phyloP scores from a whole-genome alignment of 2,329 filamentous ascomycete genomes.

The Penicillium sumatraense region DNA sequence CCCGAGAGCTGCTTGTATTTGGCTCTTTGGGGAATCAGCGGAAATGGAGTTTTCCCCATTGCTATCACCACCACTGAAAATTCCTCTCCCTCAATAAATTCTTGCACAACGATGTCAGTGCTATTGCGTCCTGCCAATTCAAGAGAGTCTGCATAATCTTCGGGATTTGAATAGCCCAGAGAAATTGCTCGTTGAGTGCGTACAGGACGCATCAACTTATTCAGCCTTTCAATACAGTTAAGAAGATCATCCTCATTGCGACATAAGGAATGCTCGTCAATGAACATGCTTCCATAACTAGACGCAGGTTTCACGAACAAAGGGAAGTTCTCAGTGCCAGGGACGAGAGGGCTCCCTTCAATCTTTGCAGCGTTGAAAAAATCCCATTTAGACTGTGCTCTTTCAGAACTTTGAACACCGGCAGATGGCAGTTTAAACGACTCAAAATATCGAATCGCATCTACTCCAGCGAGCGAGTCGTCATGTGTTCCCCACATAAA shows the following conservation, averaged over 20 bases:
- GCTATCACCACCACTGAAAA: constrained; percentile 25
- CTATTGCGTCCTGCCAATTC: constrained; percentile 3
- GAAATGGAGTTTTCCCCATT: constrained; percentile 20
- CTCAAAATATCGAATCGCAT: constrained; percentile 27
- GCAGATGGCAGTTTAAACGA: constrained; percentile 20
- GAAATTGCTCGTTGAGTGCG: constrained; percentile 7
- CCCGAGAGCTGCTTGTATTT: constrained; percentile 9
- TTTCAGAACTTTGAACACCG: constrained; percentile 24
- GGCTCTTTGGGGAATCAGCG: constrained; percentile 19
- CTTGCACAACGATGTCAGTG: constrained; percentile 27
- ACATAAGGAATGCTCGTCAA: constrained; percentile 24
- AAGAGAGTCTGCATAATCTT: not conserved
- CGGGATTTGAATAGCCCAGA: not conserved
- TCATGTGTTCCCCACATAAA: constrained; percentile 31
- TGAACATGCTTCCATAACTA: constrained; percentile 23
- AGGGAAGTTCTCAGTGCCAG: constrained; percentile 18
- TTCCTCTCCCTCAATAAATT: constrained; percentile 26
- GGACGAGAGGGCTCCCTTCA: constrained; percentile 18
- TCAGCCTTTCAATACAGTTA: constrained; percentile 10
- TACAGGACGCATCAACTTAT: constrained; percentile 13
- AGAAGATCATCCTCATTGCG: constrained; percentile 17
- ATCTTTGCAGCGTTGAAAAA: constrained; percentile 22
- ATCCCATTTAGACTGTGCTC: constrained; percentile 24
- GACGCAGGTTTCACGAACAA: constrained; percentile 29
- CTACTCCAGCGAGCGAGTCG: constrained; percentile 26